Percentiles rank a stretch among this genome's conserved stretches.
phyloP scores from a whole-genome alignment of 805 yeast species.

The Priceomyces haplophilus region DNA sequence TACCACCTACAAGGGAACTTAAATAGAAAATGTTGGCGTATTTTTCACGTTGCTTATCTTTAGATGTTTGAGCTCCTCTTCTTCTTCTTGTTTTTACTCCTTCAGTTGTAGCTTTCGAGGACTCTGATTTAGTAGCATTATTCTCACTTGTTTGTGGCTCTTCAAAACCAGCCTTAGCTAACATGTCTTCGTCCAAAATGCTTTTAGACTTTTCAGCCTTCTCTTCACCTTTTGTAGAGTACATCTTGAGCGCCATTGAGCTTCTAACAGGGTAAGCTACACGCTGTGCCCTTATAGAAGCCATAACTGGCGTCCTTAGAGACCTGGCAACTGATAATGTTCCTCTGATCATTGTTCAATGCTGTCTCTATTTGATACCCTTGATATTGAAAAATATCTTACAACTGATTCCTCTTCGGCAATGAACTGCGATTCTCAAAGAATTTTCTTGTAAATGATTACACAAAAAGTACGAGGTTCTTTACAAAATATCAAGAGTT shows the following conservation, averaged over 20 bases:
- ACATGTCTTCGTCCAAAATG: slow-evolving; percentile 74
- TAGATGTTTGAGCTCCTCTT: slow-evolving; percentile 58
- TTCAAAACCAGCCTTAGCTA: slow-evolving; percentile 83
- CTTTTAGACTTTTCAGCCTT: slow-evolving; percentile 36
- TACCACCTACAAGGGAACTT: slow-evolving; percentile 50
- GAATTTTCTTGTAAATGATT: not conserved
- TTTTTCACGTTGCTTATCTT: slow-evolving; percentile 79
- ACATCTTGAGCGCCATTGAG: slow-evolving; percentile 4
- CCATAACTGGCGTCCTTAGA: slow-evolving; percentile 2
- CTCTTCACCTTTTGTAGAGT: slow-evolving; percentile 8
- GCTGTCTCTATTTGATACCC: not conserved
- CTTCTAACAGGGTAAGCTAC: not conserved
- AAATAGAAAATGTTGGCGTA: slow-evolving; percentile 73
- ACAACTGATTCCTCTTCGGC: not conserved
- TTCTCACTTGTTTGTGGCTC: slow-evolving; percentile 21
- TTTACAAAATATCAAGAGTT: not conserved
- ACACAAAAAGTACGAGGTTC: not conserved
- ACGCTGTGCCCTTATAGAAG: not conserved
- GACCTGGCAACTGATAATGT: slow-evolving; percentile 6
- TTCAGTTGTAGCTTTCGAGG: no score
- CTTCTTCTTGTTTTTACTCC: slow-evolving; percentile 34
- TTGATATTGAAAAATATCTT: not conserved
- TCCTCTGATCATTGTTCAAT: slow-evolving; percentile 8
- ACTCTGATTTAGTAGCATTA: slow-evolving; percentile 12
- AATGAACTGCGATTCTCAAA: not conserved